Evolutionary conservation across 164 flowering plant genomes (phyloP), one percentile per base, ranked within the genome.

Genomic region (Aristolochia fimbriata): DNA sequence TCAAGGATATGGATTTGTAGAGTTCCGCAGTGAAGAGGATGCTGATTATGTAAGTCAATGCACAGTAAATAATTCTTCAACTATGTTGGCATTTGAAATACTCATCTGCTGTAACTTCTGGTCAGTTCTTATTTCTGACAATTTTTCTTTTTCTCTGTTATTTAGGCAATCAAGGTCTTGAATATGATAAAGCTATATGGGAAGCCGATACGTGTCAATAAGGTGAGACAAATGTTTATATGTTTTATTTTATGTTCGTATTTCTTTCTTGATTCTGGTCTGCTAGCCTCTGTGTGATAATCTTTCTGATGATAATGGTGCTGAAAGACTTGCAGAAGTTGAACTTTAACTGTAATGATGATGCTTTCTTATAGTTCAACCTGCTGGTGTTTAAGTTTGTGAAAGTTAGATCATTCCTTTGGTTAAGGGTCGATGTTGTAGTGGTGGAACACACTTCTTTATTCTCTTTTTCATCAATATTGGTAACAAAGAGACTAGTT

Each of bases 1-100:
- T 73, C 99, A 91, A 77, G 96, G 96, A 24, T 94, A 91, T 77
- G 99, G 99, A 22, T 94, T 94, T 73, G 93, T 94, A 30, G 99
- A 94, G 63, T 94, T 89, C 55, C 84, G 96, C 19, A 85, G 95
- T 63, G 98, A 92, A 76, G 96, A 84, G 70, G 99, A 94, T 80
- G 99, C 99, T 68, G 99, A 94, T 70, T 94, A 94, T 80, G 99
- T 91, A 75, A 68, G 88, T 72, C 12, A 37, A 3, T 37, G 12
- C 7, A 37, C 43, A 37, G 10, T 37, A 37, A 37, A 0, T 7
- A 37, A 37, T 37, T 37, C 43, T 37, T 37, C 43, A 37, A 37
- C 4, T 37, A 37, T 37, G 4, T 3, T 37, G 43, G 12, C 43
- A 37, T 37, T 37, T 37, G 43, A 37, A 37, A 37, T 3, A 6